Conservation (phyloP, 306 rosid species). For the apple (Malus domestica) region ASM211411v1 NC_041805.1:12662501-12663000, state of each 20-base stretch:
- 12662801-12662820: neutral
- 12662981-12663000: neutral
- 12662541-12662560: neutral
- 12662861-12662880: neutral
- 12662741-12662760: neutral
- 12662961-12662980: neutral
- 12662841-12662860: neutral
- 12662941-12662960: neutral
- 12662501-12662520: neutral
- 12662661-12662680: neutral
- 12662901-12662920: neutral
- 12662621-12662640: neutral
- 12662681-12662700: neutral
- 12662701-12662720: neutral
- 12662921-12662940: neutral
- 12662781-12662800: neutral
- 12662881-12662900: neutral
- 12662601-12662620: neutral
- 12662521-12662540: neutral
- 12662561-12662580: neutral
- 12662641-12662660: neutral
- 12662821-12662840: neutral
- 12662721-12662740: slow-evolving; percentile 16
- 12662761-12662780: neutral
- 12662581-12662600: neutral